Percentiles rank a stretch among this genome's conserved stretches.
These are phyloP conservation scores for Saxispiralis lemnorum DNA, from an alignment of 495 filamentous ascomycete genomes.

Conservation along the genomic window DNA sequence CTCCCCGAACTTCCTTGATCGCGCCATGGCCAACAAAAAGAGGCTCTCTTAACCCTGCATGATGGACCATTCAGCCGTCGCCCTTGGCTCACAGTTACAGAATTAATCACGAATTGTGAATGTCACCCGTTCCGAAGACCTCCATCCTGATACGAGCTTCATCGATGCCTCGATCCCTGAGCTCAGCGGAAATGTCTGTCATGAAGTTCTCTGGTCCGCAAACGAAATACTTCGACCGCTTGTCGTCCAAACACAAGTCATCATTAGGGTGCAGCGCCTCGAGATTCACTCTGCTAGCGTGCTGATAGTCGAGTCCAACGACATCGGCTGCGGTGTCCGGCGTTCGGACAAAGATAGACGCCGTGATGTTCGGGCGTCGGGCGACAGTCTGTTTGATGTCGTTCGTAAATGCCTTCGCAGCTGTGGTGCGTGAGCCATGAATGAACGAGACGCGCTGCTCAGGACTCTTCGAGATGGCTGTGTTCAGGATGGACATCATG, in stretches of 20 bases:
- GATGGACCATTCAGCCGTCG: too few relatives aligned
- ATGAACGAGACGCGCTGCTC: slow-evolving; percentile 40
- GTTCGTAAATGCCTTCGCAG: slow-evolving; percentile 33
- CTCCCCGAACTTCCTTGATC: too few relatives aligned
- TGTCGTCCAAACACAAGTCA: slow-evolving; percentile 36
- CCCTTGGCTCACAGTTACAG: too few relatives aligned
- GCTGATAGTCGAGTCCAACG: slow-evolving; percentile 37
- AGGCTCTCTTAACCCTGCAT: too few relatives aligned
- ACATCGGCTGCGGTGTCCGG: slow-evolving; percentile 29
- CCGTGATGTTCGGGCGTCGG: slow-evolving; percentile 25
- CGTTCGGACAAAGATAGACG: slow-evolving; percentile 25
- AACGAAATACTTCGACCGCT: slow-evolving; percentile 44
- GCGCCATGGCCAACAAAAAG: too few relatives aligned
- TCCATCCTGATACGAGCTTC: slow-evolving; percentile 44
- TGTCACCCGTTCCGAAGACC: slow-evolving; percentile 44
- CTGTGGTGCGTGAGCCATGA: slow-evolving; percentile 37
- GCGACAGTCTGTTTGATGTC: slow-evolving; percentile 32
- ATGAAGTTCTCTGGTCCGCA: slow-evolving; percentile 56
- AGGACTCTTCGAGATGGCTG: slow-evolving; percentile 28
- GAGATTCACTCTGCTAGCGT: slow-evolving; percentile 38
- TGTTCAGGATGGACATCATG: slow-evolving; percentile 50
- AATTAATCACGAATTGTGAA: too few relatives aligned
- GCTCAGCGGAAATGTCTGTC: slow-evolving; percentile 32
- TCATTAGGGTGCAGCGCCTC: slow-evolving; percentile 31
- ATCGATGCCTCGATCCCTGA: slow-evolving; percentile 35